Conservation (phyloP, 2,329 filamentous ascomycete genomes). For the Curvularia verruculosa region DNA sequence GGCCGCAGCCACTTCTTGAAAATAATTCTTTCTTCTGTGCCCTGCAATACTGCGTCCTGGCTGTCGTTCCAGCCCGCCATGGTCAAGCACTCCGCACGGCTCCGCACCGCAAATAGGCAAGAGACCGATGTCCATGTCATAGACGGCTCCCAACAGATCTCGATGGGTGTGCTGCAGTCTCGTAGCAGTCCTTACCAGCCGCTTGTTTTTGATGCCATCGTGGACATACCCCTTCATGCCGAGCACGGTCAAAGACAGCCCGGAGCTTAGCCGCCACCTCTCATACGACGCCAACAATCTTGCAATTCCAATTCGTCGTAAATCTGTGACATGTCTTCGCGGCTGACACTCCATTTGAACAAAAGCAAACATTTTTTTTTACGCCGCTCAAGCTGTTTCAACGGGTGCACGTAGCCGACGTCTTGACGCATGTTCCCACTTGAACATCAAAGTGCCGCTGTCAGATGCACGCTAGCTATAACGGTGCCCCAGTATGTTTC, state of each 20-base stretch:
- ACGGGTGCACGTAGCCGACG: slow-evolving; percentile 4
- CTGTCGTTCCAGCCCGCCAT: background rate
- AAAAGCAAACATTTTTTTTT: background rate
- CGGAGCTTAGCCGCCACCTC: background rate
- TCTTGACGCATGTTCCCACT: background rate
- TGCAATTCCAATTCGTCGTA: background rate
- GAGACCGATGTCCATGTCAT: background rate
- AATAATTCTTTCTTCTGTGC: background rate
- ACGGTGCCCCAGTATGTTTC: slow-evolving; percentile 5
- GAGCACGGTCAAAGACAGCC: background rate
- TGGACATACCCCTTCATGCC: background rate
- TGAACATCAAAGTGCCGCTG: slow-evolving; percentile 1
- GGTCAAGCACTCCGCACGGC: background rate
- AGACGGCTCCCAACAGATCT: background rate
- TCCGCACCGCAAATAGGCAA: background rate
- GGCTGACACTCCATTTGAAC: background rate
- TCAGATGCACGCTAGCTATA: slow-evolving; percentile 8
- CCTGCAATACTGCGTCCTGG: background rate
- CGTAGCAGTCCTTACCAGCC: background rate
- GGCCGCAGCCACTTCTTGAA: background rate
- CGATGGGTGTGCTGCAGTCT: background rate
- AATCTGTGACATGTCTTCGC: slow-evolving; percentile 2
- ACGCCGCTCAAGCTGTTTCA: slow-evolving; percentile 1
- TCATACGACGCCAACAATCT: slow-evolving; percentile 18
- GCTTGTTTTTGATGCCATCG: background rate